A percentile compares a stretch with the other conserved stretches of the same genome.
These are phyloP conservation scores for Suillus plorans DNA, from an alignment of 768 basidiomycete genomes.

Conservation along the genomic window DNA sequence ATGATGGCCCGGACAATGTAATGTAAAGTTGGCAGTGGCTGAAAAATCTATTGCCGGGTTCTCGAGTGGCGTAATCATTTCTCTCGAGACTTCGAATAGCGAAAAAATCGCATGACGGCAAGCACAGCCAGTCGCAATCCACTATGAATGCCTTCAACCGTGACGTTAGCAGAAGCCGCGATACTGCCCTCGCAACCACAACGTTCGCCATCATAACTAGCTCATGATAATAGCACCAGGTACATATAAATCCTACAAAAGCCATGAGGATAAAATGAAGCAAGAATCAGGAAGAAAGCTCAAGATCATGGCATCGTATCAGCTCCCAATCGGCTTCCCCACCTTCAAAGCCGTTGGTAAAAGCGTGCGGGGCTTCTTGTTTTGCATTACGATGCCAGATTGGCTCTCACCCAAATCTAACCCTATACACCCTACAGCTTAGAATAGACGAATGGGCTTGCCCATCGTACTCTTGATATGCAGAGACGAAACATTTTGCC, in stretches of 20 bases:
- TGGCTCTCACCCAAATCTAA: constrained; percentile 18
- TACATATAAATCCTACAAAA: constrained; percentile 21
- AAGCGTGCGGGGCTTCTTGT: constrained; percentile 99
- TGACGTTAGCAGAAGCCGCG: constrained; percentile 1
- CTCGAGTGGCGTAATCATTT: background rate
- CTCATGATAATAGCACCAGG: constrained; percentile 10
- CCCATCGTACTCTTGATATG: constrained; percentile 99
- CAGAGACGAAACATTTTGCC: constrained; percentile 99
- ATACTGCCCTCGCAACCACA: constrained; percentile 1
- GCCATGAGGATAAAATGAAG: background rate
- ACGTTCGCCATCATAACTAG: background rate
- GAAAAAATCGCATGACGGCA: background rate
- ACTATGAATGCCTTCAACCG: background rate
- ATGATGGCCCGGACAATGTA: constrained; percentile 1
- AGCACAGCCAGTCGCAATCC: background rate
- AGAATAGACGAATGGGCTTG: constrained; percentile 95
- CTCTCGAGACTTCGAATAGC: background rate
- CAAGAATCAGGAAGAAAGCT: constrained; percentile 21
- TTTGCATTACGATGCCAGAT: constrained; percentile 67
- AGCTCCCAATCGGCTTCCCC: constrained; percentile 90
- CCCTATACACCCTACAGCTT: constrained; percentile 25
- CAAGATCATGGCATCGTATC: constrained; percentile 43
- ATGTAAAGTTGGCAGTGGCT: background rate
- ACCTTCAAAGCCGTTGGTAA: constrained; percentile 79
- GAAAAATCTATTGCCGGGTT: background rate